These are phyloP conservation scores for Calonectria leucothoes DNA, from an alignment of 2,329 filamentous ascomycete genomes.

Conservation along the genomic window DNA sequence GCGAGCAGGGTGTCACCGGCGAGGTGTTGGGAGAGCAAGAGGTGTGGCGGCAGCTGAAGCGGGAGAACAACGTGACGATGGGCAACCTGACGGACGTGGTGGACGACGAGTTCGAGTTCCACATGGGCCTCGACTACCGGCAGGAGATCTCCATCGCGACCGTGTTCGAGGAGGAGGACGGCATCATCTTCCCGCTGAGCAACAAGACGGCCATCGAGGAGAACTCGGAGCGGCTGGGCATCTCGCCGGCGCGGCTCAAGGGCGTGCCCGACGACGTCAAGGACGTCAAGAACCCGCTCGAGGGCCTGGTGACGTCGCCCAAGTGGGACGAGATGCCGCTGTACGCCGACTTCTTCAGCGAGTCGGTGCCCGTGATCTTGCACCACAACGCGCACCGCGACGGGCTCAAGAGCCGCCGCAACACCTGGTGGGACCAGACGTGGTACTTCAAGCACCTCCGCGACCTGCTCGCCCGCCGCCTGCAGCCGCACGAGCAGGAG, in stretches of 20 bases:
- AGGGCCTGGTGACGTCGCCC: not conserved
- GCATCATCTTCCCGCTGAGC: slow-evolving; percentile 17
- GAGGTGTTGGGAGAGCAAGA: slow-evolving; percentile 43
- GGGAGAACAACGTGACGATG: not conserved
- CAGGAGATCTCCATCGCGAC: slow-evolving; percentile 34
- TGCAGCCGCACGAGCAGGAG: not conserved
- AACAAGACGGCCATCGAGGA: slow-evolving; percentile 30
- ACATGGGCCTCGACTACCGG: slow-evolving; percentile 42
- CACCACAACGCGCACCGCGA: slow-evolving; percentile 23
- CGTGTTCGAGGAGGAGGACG: slow-evolving; percentile 24
- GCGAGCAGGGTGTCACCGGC: slow-evolving; percentile 44
- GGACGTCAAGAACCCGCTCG: slow-evolving; percentile 21
- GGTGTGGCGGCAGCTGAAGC: slow-evolving; percentile 22
- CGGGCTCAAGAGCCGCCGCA: slow-evolving; percentile 14
- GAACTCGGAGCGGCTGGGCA: slow-evolving; percentile 27
- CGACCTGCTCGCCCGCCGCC: not conserved
- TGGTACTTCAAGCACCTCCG: slow-evolving; percentile 17
- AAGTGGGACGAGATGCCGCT: slow-evolving; percentile 28
- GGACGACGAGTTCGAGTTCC: slow-evolving; percentile 35
- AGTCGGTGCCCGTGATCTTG: not conserved
- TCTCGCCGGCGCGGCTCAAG: slow-evolving; percentile 29
- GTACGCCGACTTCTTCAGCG: slow-evolving; percentile 27
- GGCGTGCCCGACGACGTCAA: slow-evolving; percentile 35
- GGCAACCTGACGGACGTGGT: slow-evolving; percentile 2
- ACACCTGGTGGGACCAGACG: slow-evolving; percentile 22